Percentiles rank a stretch among this genome's conserved stretches.
Evolutionary conservation across 2,329 filamentous ascomycete species (phyloP).

Genomic region (Passalora sequoiae): DNA sequence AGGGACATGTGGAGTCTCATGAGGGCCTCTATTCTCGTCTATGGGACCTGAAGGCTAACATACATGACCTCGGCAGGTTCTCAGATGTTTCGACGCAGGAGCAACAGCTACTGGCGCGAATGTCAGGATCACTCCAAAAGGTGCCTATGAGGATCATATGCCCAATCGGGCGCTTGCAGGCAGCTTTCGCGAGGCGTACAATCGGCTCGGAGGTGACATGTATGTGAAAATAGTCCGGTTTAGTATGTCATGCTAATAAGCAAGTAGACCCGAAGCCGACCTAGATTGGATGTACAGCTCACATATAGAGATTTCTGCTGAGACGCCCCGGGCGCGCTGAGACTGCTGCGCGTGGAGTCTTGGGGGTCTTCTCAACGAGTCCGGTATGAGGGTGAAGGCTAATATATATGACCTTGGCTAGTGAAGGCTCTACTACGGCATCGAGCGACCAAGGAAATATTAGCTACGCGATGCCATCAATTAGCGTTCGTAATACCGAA

Average conservation of each 20-base stretch:
- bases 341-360: too few species aligned
- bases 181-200: slow-evolving; percentile 14
- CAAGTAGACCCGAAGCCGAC: background rate
- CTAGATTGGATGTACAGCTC: background rate
- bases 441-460: slow-evolving; percentile 59
- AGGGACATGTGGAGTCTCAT: too few species aligned
- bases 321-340: too few species aligned
- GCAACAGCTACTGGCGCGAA: slow-evolving; percentile 48
- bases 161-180: slow-evolving; percentile 48
- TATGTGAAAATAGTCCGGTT: background rate
- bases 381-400: too few species aligned
- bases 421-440: too few species aligned
- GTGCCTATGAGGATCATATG: slow-evolving; percentile 52
- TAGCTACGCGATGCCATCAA: slow-evolving; percentile 53
- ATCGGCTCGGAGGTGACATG: background rate
- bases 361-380: too few species aligned
- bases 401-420: too few species aligned
- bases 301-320: too few species aligned
- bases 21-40: too few species aligned
- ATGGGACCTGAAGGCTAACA: too few species aligned
- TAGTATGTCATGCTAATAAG: background rate
- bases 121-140: slow-evolving; percentile 41
- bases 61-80: too few species aligned
- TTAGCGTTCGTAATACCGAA: slow-evolving; percentile 35
- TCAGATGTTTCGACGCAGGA: slow-evolving; percentile 45